Evolutionary conservation across 176 grass and related monocot genomes (phyloP), one percentile per base, ranked within the genome.

Genomic region (Oryza glumipatula): DNA sequence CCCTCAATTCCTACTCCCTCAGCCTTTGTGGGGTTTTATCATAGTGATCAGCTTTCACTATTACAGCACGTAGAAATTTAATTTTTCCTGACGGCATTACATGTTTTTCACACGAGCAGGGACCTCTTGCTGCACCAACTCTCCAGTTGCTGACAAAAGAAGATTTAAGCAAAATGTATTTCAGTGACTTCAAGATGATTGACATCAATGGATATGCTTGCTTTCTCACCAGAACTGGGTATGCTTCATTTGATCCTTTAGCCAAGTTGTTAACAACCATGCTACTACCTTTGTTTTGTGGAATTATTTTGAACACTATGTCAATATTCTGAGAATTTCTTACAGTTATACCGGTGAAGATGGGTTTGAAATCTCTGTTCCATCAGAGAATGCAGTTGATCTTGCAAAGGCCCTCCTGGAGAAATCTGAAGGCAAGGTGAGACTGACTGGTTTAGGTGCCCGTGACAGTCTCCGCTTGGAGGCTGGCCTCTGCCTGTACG

Each of bases 141-240:
- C 94, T 99, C 76, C 94, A 99, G 72, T 43, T 88, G 45, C 78
- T 98, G 48, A 94, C 93, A 30, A 98, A 96, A 66, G 96, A 92
- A 60, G 89, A 98, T 88, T 87, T 98, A 86, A 98, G 93, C 88
- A 96, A 92, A 89, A 91, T 99, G 87, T 97, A 94, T 80, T 97
- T 97, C 54, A 89, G 94, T 76, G 92, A 94, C 76, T 94, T 97
- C 73, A 94, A 90, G 83, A 87, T 90, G 72, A 86, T 87, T 86
- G 94, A 97, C 56, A 97, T 97, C 46, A 97, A 97, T 72, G 97
- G 94, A 76, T 86, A 46, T 43, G 65, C 70, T 83, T 98, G 96
- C 78, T 99, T 82, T 70, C 97, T 99, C 68, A 99, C 97, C 52
- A 93, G 97, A 85, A 99, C 97, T 23, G 97, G 97, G 97, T 99